Base-by-base conservation (phyloP, 305 asterid genomes). In the Fraxinus velutina region DNA sequence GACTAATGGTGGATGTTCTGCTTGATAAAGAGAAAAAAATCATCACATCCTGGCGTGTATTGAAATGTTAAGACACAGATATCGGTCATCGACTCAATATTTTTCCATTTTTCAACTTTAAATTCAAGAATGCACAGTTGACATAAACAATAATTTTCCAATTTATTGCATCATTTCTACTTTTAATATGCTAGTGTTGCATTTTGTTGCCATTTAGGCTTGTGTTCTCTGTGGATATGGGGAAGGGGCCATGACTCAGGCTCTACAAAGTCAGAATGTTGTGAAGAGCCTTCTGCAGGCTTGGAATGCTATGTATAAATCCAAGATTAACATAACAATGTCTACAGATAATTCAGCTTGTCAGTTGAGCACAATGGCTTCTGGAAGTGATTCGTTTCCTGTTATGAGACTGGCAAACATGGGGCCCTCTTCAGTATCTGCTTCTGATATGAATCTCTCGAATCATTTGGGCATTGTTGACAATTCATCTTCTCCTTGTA, bases 191-290 rank as follows among this genome's bases (percentile, higher is more conserved):
- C 73, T 50, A 52, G 77, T 73, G 17, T 81, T 22, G 29, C 64
- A 33, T 17, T 62, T 12, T 79, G 71, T 22, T 75, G 85, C 62
- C 37, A 52, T 66, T 78, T 76, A 85, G 88, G 88, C 73, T 24
- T 85, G 88, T 71, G 88, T 85, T 78, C 84, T 85, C 13, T 85
- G 88, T 79, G 88, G 88, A 17, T 82, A 85, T 82, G 88, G 84
- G 75, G 88, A 83, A 7, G 88, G 88, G 50, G 86, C 85, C 80
- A 85, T 85, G 88, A 85, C 88, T 82, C 83, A 57, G 71, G 88
- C 88, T 42, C 79, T 78, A 10, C 66, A 68, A 47, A 82, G 86
- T 85, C 79, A 24, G 37, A 80, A 82, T 39, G 33, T 72, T 70
- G 88, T 85, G 75, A 85, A 76, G 83, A 68, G 85, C 82, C 82